Base-by-base conservation (phyloP, 805 yeast genomes). In the Teunomyces lycoperdinae region DNA sequence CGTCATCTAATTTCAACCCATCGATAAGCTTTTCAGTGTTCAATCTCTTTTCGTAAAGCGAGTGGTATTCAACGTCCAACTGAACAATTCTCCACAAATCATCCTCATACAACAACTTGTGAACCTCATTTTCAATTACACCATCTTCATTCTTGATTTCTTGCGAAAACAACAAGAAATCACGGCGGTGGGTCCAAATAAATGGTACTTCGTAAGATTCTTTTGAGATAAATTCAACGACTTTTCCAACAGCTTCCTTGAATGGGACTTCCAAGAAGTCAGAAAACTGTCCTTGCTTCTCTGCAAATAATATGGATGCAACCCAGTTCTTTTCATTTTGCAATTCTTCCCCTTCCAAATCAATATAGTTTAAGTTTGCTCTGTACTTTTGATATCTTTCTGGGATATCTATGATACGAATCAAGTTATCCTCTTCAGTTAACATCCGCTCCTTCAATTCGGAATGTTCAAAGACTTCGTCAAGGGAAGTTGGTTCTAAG, bases 121-220 rank as follows among this genome's bases (percentile, higher is more conserved):
- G 79, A 9, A 79, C 80, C 17, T 61, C 61, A 29, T 60, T 66
- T n/a, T 56, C 52, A 13, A 55, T 45, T 5, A 54, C 45, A 4
- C 80, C 74, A 34, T 74, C 77, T 11, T 66, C 71, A 33, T 64
- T 65, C 27, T 62, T 57, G 11, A 64, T 63, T 33, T 80, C 80
- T 36, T 76, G 76, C 8, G 88, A 78, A 57, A 74, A 74, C 50
- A 87, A 70, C 14, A 89, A 73, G 62, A 87, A 89, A 66, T 94
- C 98, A 68, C 96, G 87, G 64, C 98, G 87, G 62, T 90, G 96
- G 24, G 90, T 87, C 87, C 96, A 90, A 51, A 94, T 90, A 58
- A 90, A 88, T 9, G 99, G 98, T 4, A 92, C 96, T 63, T 94
- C 99, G 53, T 86, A 77, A 49, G 84, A 77, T 43, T 91, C 96